Conservation (phyloP, 2,329 filamentous ascomycete genomes). For the Pestalotiopsis sp. region DNA sequence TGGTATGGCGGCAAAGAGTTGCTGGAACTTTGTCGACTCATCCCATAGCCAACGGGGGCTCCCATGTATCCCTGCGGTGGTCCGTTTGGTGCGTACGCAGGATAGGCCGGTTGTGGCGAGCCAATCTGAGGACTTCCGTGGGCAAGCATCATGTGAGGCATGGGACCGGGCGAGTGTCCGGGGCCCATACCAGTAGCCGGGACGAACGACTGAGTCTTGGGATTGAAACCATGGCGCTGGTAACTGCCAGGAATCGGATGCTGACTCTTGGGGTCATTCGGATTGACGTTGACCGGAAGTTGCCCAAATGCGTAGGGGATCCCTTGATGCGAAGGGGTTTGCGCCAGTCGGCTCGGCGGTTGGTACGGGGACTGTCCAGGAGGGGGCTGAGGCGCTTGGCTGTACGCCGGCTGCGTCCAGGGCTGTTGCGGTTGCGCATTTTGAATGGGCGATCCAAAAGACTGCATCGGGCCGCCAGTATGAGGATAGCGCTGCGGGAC, state of each 20-base stretch:
- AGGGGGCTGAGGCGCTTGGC: conserved; percentile 22
- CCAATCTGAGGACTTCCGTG: conserved; percentile 56
- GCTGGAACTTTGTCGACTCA: conserved; percentile 58
- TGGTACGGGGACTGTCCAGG: conserved; percentile 16
- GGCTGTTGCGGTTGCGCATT: conserved; percentile 32
- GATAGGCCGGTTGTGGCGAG: conserved; percentile 51
- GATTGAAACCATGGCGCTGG: conserved; percentile 86
- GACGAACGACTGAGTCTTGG: conserved; percentile 89
- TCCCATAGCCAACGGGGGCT: conserved; percentile 46
- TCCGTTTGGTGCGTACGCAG: conserved; percentile 45
- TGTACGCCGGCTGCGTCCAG: conserved; percentile 29
- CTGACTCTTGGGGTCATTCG: conserved; percentile 71
- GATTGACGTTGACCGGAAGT: conserved; percentile 67
- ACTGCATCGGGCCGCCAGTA: conserved; percentile 32
- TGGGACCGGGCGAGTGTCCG: conserved; percentile 41
- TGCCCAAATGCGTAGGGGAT: conserved; percentile 78
- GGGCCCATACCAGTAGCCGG: conserved; percentile 59
- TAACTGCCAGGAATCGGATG: conserved; percentile 85
- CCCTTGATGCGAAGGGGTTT: conserved; percentile 26
- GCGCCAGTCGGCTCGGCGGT: conserved; percentile 21
- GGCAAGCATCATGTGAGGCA: conserved; percentile 48
- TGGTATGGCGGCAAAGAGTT: conserved; percentile 54
- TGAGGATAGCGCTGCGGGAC: conserved; percentile 34
- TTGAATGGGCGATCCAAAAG: conserved; percentile 36
- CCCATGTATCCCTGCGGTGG: conserved; percentile 46